phyloP scores from a whole-genome alignment of 805 yeast genomes.

The Schwanniomyces yamadae region DNA sequence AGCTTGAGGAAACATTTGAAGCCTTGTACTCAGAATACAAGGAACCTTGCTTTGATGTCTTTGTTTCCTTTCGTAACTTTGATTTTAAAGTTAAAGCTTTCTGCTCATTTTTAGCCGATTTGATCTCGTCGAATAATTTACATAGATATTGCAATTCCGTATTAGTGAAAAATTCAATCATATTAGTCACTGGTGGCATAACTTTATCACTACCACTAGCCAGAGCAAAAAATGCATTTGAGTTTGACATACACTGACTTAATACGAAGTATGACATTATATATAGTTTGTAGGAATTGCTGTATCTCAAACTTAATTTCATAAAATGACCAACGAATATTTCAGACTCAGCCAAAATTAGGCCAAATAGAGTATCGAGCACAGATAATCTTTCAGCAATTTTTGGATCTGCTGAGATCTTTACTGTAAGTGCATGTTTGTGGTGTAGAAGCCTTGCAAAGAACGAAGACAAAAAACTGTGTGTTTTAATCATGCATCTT shows the following conservation, averaged over 20 bases:
- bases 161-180: conserved; percentile 36
- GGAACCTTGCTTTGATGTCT: too few species aligned
- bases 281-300: conserved; percentile 40
- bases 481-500: conserved; percentile 40
- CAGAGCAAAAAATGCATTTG: conserved; percentile 36
- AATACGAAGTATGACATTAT: conserved; percentile 42
- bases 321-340: conserved; percentile 43
- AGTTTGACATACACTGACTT: conserved; percentile 41
- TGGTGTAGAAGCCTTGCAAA: conserved; percentile 40
- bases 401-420: conserved; percentile 13
- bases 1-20: conserved; percentile 1
- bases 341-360: conserved; percentile 38
- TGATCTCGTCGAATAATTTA: conserved; percentile 39
- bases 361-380: conserved; percentile 29
- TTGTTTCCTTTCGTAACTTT: too few species aligned
- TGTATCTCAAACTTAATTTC: conserved; percentile 34
- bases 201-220: not conserved
- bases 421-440: conserved; percentile 29
- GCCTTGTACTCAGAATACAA: not conserved
- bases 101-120: conserved; percentile 33
- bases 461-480: conserved; percentile 36
- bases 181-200: conserved; percentile 40
- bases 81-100: conserved; percentile 1
- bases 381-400: conserved; percentile 26
- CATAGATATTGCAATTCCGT: conserved; percentile 36